Evolutionary conservation across 2,329 filamentous ascomycete genomes (phyloP), one percentile per base, ranked within the genome.

Genomic region (Balansia obtecta): DNA sequence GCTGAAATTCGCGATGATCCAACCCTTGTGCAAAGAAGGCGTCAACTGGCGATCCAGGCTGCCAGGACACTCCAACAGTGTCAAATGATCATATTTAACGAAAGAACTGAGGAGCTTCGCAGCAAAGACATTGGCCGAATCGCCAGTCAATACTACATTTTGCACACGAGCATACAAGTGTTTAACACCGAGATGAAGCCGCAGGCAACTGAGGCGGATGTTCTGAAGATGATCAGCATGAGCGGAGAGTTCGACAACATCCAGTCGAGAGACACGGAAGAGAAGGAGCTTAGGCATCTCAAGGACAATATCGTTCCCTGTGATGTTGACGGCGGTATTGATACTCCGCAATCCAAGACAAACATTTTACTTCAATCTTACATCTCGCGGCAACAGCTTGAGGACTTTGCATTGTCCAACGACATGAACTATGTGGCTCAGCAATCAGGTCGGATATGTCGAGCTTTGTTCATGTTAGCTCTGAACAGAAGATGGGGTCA

Each of bases 1-100:
- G 76, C 84, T 15, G 93, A 98, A 66, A 86, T 88, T 49, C 76
- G 83, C 33, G 86, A 97, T 57, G 93, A 98, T 60, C 90, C 89
- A 0, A 83, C 82, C 52, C 76, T 98, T 27, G 88, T 96, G 2
- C 85, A 93, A 61, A 78, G 91, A 57, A 81, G 93, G 48, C 81
- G 90, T 3, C 83, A 93, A 56, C 73, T 98, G 48, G 85, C 93
- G 49, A 89, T 95, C 43, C 84, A 95, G 59, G 93, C 93, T 22
- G 93, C 93, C 0, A 77, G 83, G 42, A 86, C 88, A 5, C 71
- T 98, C 42, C 90, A 96, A 62, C 79, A 90, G 61, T 95, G 88
- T 58, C 93, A 98, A 68, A 98, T 98, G 94, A 93, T 98, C 60
- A 93, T 98, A 51, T 98, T 91, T 72, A 96, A 98, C 57, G 93